These are phyloP conservation scores for Coemansia biformis DNA, from an alignment of 192 early-diverging fungal genomes.

Conservation along the genomic window DNA sequence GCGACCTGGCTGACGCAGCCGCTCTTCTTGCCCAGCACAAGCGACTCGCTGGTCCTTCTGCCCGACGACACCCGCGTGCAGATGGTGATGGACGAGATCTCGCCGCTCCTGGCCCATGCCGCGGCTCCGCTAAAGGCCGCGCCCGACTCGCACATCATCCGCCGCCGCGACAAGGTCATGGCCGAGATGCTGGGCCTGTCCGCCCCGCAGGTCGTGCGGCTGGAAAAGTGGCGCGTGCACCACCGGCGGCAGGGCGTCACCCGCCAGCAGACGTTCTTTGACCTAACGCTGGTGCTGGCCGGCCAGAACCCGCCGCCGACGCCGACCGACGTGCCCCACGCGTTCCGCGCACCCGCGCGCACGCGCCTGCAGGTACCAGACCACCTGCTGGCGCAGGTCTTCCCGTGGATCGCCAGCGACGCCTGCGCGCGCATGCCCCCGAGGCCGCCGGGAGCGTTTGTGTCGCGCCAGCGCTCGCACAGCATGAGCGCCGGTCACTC, in stretches of 20 bases:
- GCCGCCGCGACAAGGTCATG: slow-evolving; percentile 45
- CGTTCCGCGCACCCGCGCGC: slow-evolving; percentile 40
- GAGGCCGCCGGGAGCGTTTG: slow-evolving; percentile 11
- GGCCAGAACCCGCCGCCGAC: slow-evolving; percentile 44
- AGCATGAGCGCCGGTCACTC: slow-evolving; percentile 43
- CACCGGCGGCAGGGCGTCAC: slow-evolving; percentile 46
- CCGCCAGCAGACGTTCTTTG: slow-evolving; percentile 49
- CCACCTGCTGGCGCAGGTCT: slow-evolving; percentile 43
- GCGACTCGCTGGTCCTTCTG: slow-evolving; percentile 43
- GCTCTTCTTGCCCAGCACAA: slow-evolving; percentile 41
- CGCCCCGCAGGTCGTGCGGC: slow-evolving; percentile 44
- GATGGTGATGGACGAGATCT: slow-evolving; percentile 43
- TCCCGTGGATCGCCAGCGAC: slow-evolving; percentile 38
- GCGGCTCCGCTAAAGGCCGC: slow-evolving; percentile 12
- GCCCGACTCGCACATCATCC: slow-evolving; percentile 36
- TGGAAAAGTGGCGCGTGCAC: slow-evolving; percentile 50
- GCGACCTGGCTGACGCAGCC: slow-evolving; percentile 41
- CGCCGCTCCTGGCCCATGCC: slow-evolving; percentile 36
- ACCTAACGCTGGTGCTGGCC: slow-evolving; percentile 43
- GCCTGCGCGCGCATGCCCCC: not conserved
- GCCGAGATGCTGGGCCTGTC: slow-evolving; percentile 45
- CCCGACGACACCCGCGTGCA: slow-evolving; percentile 47
- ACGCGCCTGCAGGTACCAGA: slow-evolving; percentile 48
- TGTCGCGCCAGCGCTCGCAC: slow-evolving; percentile 43
- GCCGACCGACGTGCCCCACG: slow-evolving; percentile 20